Evolutionary conservation across 192 early-diverging fungal genomes (phyloP).

Genomic region (Globomyces pollinis-pini): DNA sequence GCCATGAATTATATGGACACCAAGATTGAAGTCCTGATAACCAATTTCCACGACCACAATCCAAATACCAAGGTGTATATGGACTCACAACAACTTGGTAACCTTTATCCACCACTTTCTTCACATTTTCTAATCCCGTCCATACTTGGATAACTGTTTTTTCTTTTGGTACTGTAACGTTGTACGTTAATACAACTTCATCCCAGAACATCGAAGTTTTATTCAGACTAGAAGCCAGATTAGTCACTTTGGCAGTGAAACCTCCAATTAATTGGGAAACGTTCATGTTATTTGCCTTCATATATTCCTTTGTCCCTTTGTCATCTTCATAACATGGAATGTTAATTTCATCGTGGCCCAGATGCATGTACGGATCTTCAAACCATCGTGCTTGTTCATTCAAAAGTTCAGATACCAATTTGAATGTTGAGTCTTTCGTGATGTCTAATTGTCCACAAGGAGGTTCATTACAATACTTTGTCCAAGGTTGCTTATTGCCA

Average conservation of each 20-base stretch:
- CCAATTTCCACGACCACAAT: constrained; percentile 18
- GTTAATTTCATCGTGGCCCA: constrained; percentile 46
- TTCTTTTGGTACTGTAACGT: constrained; percentile 54
- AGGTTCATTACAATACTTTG: constrained; percentile 52
- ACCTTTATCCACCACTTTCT: neutral
- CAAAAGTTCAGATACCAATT: constrained; percentile 55
- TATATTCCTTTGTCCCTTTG: neutral
- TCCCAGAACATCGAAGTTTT: constrained; percentile 70
- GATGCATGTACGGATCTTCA: constrained; percentile 62
- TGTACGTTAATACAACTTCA: constrained; percentile 54
- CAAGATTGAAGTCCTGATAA: constrained; percentile 4
- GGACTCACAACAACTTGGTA: constrained; percentile 15
- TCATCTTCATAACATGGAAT: neutral
- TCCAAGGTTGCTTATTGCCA: constrained; percentile 52
- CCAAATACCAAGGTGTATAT: constrained; percentile 16
- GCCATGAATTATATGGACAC: constrained; percentile 24
- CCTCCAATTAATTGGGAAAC: no score
- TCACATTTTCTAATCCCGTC: constrained; percentile 24
- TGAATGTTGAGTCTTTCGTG: constrained; percentile 44
- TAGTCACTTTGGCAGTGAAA: neutral
- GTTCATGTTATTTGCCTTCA: no score
- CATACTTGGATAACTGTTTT: constrained; percentile 66
- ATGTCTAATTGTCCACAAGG: constrained; percentile 72
- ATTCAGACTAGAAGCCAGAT: constrained; percentile 18
- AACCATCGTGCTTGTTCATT: constrained; percentile 60